phyloP scores from a whole-genome alignment of 2,329 filamentous ascomycete species.

The Chaetomium sp. region DNA sequence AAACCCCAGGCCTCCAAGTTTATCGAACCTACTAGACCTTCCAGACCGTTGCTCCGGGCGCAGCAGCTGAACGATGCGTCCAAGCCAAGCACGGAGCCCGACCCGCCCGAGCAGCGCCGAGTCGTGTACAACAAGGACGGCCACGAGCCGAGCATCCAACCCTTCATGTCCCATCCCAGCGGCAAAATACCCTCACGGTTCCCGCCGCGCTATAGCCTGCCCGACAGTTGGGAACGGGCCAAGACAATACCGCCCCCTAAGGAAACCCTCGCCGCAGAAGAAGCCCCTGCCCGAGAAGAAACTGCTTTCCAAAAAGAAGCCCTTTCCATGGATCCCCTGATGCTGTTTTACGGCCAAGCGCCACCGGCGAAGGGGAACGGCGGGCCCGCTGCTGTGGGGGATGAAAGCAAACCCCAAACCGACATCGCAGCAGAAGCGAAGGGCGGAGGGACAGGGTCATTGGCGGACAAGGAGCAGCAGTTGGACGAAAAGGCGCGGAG shows the following conservation, averaged over 20 bases:
- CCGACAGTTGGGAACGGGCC: neutral
- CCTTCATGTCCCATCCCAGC: neutral
- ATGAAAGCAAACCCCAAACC: neutral
- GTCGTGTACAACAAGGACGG: neutral
- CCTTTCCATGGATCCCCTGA: neutral
- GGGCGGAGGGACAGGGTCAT: neutral
- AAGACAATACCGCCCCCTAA: neutral
- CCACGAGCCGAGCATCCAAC: neutral
- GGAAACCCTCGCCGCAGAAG: neutral
- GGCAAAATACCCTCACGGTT: neutral
- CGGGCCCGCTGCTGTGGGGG: neutral
- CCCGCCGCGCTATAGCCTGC: neutral
- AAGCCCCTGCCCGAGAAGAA: neutral
- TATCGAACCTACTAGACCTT: neutral
- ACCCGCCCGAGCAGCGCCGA: neutral
- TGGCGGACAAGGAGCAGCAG: neutral
- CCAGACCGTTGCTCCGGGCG: neutral
- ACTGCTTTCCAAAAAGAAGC: neutral
- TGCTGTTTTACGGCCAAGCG: neutral
- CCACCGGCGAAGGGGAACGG: neutral
- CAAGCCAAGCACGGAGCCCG: neutral
- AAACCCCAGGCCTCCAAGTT: neutral
- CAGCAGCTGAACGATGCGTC: neutral
- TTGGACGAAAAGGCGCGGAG: neutral
- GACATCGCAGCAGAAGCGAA: neutral